A percentile compares a stretch with the other conserved stretches of the same genome.
These are phyloP conservation scores for Hypericum perforatum DNA, from an alignment of 345 rosid genomes.

Conservation along the genomic window DNA sequence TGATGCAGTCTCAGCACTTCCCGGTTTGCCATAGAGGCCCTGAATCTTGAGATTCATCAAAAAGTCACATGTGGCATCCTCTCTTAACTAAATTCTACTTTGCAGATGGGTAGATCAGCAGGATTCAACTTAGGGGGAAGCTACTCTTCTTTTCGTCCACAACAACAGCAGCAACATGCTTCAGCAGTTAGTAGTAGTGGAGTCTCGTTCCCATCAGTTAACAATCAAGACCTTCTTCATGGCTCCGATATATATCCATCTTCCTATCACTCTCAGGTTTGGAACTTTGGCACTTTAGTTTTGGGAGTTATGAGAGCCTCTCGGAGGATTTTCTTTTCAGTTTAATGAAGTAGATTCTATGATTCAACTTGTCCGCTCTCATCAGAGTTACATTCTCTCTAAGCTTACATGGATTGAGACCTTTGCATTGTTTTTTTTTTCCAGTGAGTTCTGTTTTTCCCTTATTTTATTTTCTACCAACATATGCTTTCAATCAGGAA, in stretches of 20 bases:
- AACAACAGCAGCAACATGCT: constrained; percentile 78
- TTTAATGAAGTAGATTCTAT: too few relatives aligned
- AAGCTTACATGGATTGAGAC: too few relatives aligned
- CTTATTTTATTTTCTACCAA: too few relatives aligned
- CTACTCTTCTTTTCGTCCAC: constrained; percentile 80
- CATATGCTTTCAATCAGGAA: too few relatives aligned
- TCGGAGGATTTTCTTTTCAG: not conserved
- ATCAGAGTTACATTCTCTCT: too few relatives aligned
- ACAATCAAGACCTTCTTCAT: constrained; percentile 68
- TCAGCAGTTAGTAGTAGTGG: constrained; percentile 68
- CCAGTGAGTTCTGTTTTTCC: too few relatives aligned
- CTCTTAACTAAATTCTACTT: constrained; percentile 5
- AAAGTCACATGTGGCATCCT: not conserved
- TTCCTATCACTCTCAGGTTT: constrained; percentile 86
- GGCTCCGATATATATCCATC: constrained; percentile 76
- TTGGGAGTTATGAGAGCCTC: constrained; percentile 10
- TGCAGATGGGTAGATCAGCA: constrained; percentile 82
- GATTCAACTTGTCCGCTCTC: too few relatives aligned
- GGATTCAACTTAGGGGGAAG: constrained; percentile 83
- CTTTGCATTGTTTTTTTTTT: not conserved
- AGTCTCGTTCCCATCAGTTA: constrained; percentile 47
- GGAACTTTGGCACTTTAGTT: constrained; percentile 18
- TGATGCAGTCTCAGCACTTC: constrained; percentile 98
- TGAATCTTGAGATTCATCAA: too few relatives aligned
- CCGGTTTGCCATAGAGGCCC: constrained; percentile 42